phyloP scores from a whole-genome alignment of 257 asterid genomes.

The Fraxinus anomala region DNA sequence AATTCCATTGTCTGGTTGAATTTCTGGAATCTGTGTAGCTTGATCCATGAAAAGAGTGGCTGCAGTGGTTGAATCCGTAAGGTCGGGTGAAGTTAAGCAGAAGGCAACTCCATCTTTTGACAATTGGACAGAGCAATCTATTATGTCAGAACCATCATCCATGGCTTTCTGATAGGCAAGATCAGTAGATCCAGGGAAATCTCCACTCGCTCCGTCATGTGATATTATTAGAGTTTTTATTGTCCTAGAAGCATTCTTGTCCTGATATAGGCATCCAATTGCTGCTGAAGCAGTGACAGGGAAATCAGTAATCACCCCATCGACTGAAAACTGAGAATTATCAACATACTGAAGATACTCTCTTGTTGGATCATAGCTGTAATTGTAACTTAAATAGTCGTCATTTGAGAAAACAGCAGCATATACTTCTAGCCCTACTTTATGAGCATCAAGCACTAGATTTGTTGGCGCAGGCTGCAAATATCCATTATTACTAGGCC shows the following conservation, averaged over 20 bases:
- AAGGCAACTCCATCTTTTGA: slow-evolving; percentile 81
- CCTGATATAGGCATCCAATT: slow-evolving; percentile 63
- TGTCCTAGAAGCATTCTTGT: slow-evolving; percentile 54
- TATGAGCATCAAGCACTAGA: slow-evolving; percentile 81
- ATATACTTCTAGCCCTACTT: slow-evolving; percentile 63
- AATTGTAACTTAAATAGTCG: slow-evolving; percentile 61
- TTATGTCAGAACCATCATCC: slow-evolving; percentile 79
- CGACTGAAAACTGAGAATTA: slow-evolving; percentile 73
- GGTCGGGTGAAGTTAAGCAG: slow-evolving; percentile 78
- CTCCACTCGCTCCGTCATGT: slow-evolving; percentile 92
- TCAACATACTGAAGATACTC: slow-evolving; percentile 72
- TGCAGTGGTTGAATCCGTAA: slow-evolving; percentile 76
- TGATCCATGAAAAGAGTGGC: slow-evolving; percentile 53
- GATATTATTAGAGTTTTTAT: slow-evolving; percentile 57
- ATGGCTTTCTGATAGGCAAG: slow-evolving; percentile 88
- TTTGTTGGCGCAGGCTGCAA: slow-evolving; percentile 58
- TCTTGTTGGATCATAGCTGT: slow-evolving; percentile 76
- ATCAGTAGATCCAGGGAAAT: slow-evolving; percentile 78
- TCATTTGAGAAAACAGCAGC: slow-evolving; percentile 87
- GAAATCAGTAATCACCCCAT: slow-evolving; percentile 78
- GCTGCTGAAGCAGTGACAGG: slow-evolving; percentile 86
- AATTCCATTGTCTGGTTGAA: slow-evolving; percentile 64
- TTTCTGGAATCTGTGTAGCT: slow-evolving; percentile 47
- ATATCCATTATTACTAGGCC: slow-evolving; percentile 57
- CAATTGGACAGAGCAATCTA: slow-evolving; percentile 89